Conservation (phyloP, 768 basidiomycete genomes). For the Hygrophorus russula region DNA sequence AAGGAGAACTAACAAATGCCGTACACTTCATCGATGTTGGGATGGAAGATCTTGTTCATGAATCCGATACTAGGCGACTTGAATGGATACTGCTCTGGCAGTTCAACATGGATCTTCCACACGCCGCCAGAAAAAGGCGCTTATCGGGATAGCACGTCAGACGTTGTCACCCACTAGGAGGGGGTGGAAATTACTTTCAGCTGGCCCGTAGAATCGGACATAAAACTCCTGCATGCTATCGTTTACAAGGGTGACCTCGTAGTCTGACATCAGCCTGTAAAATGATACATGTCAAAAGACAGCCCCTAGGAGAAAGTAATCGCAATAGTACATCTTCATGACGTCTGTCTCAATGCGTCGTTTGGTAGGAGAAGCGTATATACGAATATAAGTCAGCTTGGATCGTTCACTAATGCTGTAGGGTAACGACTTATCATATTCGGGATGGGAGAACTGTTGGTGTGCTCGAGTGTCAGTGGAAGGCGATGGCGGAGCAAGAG, state of each 20-base stretch:
- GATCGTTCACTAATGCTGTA: neutral
- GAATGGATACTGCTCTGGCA: conserved; percentile 97
- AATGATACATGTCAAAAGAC: conserved; percentile 1
- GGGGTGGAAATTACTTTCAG: conserved; percentile 62
- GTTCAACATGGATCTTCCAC: conserved; percentile 99
- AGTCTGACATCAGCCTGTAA: conserved; percentile 91
- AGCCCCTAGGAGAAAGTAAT: neutral
- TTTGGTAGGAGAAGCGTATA: conserved; percentile 72
- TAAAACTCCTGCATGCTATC: conserved; percentile 99
- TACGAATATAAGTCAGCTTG: conserved; percentile 11
- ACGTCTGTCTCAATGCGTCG: conserved; percentile 98
- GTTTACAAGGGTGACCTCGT: conserved; percentile 94
- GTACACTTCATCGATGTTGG: conserved; percentile 97
- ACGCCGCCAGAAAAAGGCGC: conserved; percentile 96
- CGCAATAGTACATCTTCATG: conserved; percentile 79
- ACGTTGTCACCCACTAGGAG: neutral
- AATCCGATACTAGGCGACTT: conserved; percentile 99
- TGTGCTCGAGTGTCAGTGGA: neutral
- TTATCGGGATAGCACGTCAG: conserved; percentile 19
- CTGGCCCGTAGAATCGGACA: conserved; percentile 88
- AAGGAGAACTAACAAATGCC: conserved; percentile 18
- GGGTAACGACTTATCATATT: conserved; percentile 11
- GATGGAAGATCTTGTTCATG: conserved; percentile 99
- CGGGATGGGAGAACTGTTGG: conserved; percentile 3
- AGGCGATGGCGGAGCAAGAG: neutral